phyloP scores from a whole-genome alignment of 768 basidiomycete species.

The Ramaria sp. region DNA sequence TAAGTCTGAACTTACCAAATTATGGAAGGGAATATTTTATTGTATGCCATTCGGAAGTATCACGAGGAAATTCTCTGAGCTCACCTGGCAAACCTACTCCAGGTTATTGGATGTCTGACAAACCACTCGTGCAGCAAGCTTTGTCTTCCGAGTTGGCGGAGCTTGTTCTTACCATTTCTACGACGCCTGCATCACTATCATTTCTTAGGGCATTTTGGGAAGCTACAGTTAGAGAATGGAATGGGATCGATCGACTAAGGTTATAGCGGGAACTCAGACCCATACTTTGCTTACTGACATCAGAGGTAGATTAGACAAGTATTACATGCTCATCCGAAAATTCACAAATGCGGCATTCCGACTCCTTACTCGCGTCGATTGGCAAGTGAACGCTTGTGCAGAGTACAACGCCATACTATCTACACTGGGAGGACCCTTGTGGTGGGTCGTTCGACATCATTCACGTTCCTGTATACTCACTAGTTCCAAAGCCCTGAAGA shows the following conservation, averaged over 20 bases:
- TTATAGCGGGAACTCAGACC: slow-evolving; percentile 26
- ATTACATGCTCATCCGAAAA: slow-evolving; percentile 86
- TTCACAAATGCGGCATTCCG: slow-evolving; percentile 82
- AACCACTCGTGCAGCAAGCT: slow-evolving; percentile 90
- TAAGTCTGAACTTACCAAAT: slow-evolving; percentile 72
- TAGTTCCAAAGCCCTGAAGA: slow-evolving; percentile 46
- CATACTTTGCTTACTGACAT: background rate
- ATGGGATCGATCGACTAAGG: slow-evolving; percentile 83
- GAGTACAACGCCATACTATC: slow-evolving; percentile 64
- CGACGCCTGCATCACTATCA: slow-evolving; percentile 45
- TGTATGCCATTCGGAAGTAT: slow-evolving; percentile 37
- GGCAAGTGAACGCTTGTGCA: slow-evolving; percentile 45
- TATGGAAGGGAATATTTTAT: slow-evolving; percentile 98
- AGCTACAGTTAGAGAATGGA: slow-evolving; percentile 86
- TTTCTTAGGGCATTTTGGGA: slow-evolving; percentile 91
- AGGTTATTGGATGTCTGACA: slow-evolving; percentile 99
- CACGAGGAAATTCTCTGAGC: background rate
- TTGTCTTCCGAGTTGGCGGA: slow-evolving; percentile 81
- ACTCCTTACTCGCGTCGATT: slow-evolving; percentile 58
- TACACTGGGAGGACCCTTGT: slow-evolving; percentile 66
- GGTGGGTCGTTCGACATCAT: slow-evolving; percentile 31
- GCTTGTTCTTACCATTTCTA: slow-evolving; percentile 59
- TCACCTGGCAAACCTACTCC: background rate
- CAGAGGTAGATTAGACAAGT: slow-evolving; percentile 79
- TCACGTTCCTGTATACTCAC: slow-evolving; percentile 3